Conservation (phyloP, 2,329 filamentous ascomycete genomes). For the Claviceps pusilla region DNA sequence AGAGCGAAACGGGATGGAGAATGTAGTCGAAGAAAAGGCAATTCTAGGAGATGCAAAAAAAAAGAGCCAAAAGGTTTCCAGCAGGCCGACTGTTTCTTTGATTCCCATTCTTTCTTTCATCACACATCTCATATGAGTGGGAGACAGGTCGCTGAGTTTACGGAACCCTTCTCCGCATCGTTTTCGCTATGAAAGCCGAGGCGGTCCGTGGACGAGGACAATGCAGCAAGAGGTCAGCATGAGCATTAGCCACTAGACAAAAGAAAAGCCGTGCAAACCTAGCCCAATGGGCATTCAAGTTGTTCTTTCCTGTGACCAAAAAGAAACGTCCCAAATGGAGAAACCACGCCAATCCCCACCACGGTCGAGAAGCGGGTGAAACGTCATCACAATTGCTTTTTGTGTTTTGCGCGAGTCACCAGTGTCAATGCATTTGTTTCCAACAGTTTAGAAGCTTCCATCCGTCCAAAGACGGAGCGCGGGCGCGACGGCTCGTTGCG, state of each 20-base stretch:
- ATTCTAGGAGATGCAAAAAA: not conserved
- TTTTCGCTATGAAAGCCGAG: not conserved
- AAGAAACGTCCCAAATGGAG: not conserved
- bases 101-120: not conserved
- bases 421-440: not conserved
- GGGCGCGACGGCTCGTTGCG: slow-evolving; percentile 1
- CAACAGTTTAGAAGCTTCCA: not conserved
- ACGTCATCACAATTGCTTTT: not conserved
- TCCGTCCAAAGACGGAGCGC: not conserved
- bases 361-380: not conserved
- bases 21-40: no score
- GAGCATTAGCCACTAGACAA: not conserved
- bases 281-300: not conserved
- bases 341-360: not conserved
- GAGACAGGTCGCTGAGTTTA: not conserved
- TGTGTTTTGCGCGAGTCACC: not conserved
- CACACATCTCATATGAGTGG: not conserved
- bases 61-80: not conserved
- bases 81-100: not conserved
- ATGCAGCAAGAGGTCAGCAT: not conserved
- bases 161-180: not conserved
- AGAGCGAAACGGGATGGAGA: no score
- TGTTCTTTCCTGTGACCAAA: not conserved
- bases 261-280: not conserved
- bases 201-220: not conserved